A percentile compares a stretch with the other conserved stretches of the same genome.
These are phyloP conservation scores for Lachnellula hyalina DNA, from an alignment of 2,329 filamentous ascomycete genomes.

Conservation along the genomic window DNA sequence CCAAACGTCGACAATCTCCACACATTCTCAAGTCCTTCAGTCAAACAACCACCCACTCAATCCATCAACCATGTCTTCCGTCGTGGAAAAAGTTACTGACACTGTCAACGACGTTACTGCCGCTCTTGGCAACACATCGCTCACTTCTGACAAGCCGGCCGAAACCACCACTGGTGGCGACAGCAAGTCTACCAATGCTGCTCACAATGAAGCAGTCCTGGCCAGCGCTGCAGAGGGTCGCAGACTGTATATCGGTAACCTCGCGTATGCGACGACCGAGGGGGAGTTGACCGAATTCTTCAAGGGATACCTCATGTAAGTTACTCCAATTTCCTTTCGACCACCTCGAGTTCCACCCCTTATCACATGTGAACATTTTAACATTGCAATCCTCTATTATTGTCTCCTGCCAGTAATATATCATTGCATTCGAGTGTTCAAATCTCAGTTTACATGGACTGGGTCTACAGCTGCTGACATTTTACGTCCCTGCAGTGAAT, in stretches of 20 bases:
- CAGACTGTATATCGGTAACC: constrained; percentile 99
- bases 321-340: constrained; percentile 29
- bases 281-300: constrained; percentile 99
- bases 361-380: background rate
- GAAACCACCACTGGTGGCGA: constrained; percentile 58
- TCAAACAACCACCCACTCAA: constrained; percentile 36
- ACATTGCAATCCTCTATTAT: too few relatives aligned
- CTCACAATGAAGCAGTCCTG: constrained; percentile 84
- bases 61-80: constrained; percentile 73
- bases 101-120: constrained; percentile 70
- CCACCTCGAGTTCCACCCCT: background rate
- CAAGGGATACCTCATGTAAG: constrained; percentile 98
- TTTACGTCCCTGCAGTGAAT: constrained; percentile 61
- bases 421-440: too few relatives aligned
- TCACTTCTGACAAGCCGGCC: constrained; percentile 44
- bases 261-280: constrained; percentile 99
- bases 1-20: constrained; percentile 38
- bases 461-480: constrained; percentile 32
- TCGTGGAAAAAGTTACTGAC: constrained; percentile 64
- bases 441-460: too few relatives aligned
- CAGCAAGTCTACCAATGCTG: constrained; percentile 39
- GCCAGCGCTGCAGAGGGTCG: constrained; percentile 97
- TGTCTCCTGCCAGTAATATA: too few relatives aligned
- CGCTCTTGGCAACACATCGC: constrained; percentile 60
- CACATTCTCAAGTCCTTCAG: constrained; percentile 48